Percentiles rank a stretch among this genome's conserved stretches.
Evolutionary conservation across 192 early-diverging fungal species (phyloP).

Genomic region (Jimgerdemannia lactiflua): DNA sequence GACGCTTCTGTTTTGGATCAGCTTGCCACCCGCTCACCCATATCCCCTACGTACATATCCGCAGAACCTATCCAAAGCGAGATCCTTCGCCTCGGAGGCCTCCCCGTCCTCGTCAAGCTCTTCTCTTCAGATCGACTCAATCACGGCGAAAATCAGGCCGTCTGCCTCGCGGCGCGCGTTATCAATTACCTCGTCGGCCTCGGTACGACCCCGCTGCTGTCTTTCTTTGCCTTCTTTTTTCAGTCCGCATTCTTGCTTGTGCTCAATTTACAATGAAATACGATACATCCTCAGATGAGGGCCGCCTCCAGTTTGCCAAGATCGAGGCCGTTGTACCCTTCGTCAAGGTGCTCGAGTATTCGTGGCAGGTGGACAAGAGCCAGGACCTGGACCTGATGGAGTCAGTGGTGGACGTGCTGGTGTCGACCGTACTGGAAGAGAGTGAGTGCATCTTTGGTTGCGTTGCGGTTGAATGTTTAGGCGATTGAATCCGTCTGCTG

Average conservation of each 20-base stretch:
- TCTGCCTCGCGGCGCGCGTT: constrained; percentile 10
- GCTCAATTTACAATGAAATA: not conserved
- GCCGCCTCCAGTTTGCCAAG: constrained; percentile 2
- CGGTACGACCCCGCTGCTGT: not conserved
- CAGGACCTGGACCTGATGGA: constrained; percentile 28
- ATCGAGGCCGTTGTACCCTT: constrained; percentile 5
- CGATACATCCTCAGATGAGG: constrained; percentile 2
- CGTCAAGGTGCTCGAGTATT: constrained; percentile 19
- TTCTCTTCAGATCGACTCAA: constrained; percentile 18
- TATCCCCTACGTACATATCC: not conserved
- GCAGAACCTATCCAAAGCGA: constrained; percentile 42
- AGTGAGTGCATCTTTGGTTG: constrained; percentile 21
- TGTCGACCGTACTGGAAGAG: constrained; percentile 31
- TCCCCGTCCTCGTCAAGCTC: constrained; percentile 8
- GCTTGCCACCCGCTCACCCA: constrained; percentile 1
- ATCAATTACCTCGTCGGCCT: not conserved
- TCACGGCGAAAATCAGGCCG: constrained; percentile 11
- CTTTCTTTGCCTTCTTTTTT: not conserved
- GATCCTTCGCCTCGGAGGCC: constrained; percentile 18
- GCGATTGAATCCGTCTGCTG: not conserved
- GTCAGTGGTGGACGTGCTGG: constrained; percentile 30
- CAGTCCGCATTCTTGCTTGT: not conserved
- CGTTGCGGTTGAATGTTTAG: constrained; percentile 14
- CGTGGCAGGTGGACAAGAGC: constrained; percentile 18
- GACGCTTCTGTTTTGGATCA: not conserved